Conservation (phyloP, 495 filamentous ascomycete genomes). For the Astrocystis sublimbata region DNA sequence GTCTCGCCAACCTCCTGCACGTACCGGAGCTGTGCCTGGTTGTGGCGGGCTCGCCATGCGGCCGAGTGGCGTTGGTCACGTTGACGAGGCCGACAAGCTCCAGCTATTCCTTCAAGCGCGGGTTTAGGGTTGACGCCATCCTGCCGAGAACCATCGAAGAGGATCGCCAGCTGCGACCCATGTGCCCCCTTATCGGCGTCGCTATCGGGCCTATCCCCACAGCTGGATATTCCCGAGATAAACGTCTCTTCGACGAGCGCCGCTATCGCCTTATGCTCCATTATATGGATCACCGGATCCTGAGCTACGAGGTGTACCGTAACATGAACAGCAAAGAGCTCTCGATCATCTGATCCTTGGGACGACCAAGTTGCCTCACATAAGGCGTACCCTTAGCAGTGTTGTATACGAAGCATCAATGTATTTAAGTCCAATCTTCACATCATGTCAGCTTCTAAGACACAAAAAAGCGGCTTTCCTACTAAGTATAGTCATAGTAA, state of each 20-base stretch:
- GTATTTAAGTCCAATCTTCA: no score
- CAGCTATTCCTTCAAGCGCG: constrained; percentile 27
- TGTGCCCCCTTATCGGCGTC: constrained; percentile 43
- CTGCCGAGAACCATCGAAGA: constrained; percentile 45
- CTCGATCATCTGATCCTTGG: constrained; percentile 3
- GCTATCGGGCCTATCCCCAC: constrained; percentile 42
- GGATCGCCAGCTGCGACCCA: constrained; percentile 34
- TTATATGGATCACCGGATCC: constrained; percentile 72
- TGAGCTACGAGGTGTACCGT: constrained; percentile 74
- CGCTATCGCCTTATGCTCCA: constrained; percentile 73
- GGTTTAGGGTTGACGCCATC: constrained; percentile 46
- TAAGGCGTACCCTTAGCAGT: no score
- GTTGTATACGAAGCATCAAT: no score
- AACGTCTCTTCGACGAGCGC: constrained; percentile 38
- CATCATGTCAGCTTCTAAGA: no score
- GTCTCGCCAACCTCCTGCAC: constrained; percentile 73
- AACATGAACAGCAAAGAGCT: constrained; percentile 19
- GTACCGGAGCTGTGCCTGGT: constrained; percentile 80
- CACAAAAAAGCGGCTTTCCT: no score
- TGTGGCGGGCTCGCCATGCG: constrained; percentile 69
- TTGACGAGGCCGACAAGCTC: constrained; percentile 54
- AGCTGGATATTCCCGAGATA: constrained; percentile 50
- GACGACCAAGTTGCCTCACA: no score
- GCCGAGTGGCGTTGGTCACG: constrained; percentile 72
- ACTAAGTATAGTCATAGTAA: no score